These are phyloP conservation scores for Gracilaria caudata DNA, from an alignment of 23 red algal genomes.

Conservation along the genomic window DNA sequence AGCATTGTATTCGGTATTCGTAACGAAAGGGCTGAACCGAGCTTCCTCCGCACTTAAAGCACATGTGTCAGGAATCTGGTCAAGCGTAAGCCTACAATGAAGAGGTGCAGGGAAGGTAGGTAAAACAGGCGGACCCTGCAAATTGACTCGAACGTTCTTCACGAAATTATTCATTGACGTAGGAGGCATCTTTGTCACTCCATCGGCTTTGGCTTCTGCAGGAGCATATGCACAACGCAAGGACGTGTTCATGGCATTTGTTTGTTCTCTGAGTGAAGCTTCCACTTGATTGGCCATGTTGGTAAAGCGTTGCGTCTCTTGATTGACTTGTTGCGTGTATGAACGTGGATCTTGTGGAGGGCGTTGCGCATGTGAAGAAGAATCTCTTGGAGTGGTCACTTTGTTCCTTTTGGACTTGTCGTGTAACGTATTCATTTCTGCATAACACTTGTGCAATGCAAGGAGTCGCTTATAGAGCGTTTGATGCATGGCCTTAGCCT, in stretches of 20 bases:
- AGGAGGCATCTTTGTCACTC: not conserved
- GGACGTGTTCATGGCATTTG: not conserved
- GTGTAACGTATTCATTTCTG: not conserved
- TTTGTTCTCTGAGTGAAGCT: not conserved
- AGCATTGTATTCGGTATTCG: not conserved
- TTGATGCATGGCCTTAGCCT: not conserved
- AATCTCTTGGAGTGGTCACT: not conserved
- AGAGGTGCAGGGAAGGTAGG: not conserved
- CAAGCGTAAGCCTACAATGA: not conserved
- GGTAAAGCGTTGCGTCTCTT: not conserved
- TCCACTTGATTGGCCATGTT: not conserved
- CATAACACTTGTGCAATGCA: not conserved
- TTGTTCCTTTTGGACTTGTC: not conserved
- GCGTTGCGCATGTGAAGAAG: not conserved
- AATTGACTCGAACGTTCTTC: not conserved
- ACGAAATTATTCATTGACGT: slow-evolving; percentile 1
- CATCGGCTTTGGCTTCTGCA: not conserved
- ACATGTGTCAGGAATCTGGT: not conserved
- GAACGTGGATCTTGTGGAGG: not conserved
- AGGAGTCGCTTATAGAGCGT: not conserved
- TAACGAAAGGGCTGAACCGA: slow-evolving; percentile 10
- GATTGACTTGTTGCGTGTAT: not conserved
- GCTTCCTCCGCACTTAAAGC: not conserved
- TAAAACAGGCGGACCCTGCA: not conserved
- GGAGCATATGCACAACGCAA: not conserved